A percentile compares a stretch with the other conserved stretches of the same genome.
Evolutionary conservation across 2,329 filamentous ascomycete species (phyloP).

Genomic region (Epichloe bromicola): DNA sequence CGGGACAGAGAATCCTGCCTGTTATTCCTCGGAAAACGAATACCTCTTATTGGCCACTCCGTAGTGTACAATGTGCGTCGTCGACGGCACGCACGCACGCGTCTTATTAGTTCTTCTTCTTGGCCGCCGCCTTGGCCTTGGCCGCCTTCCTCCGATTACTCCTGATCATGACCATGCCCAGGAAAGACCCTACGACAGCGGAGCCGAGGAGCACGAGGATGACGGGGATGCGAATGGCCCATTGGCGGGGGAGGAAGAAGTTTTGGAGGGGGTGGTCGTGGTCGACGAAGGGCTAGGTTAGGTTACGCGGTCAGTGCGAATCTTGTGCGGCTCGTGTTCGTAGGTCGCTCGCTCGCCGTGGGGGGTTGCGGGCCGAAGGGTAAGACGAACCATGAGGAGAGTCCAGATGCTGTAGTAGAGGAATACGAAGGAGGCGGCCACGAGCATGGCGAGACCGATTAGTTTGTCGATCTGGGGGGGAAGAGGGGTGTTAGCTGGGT

Average conservation of each 20-base stretch:
- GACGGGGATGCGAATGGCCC: conserved; percentile 96
- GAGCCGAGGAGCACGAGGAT: conserved; percentile 87
- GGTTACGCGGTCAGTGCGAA: not conserved
- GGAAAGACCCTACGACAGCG: conserved; percentile 89
- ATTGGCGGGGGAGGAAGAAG: conserved; percentile 92
- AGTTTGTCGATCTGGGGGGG: conserved; percentile 73
- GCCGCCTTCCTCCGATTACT: conserved; percentile 96
- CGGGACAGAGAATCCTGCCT: no score
- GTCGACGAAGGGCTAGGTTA: conserved; percentile 81
- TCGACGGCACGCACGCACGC: no score
- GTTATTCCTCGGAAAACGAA: not conserved
- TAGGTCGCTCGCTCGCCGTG: not conserved
- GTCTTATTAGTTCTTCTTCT: conserved; percentile 72
- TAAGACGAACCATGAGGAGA: conserved; percentile 68
- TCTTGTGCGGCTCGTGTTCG: not conserved
- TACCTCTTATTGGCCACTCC: not conserved
- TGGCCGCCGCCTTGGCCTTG: conserved; percentile 72
- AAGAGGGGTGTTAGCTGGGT: not conserved
- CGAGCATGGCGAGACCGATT: conserved; percentile 54
- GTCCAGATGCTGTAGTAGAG: conserved; percentile 97
- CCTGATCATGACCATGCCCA: conserved; percentile 95
- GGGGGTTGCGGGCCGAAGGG: no score
- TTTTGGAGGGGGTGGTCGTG: conserved; percentile 84
- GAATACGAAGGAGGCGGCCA: conserved; percentile 50
- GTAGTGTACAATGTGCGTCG: not conserved